These are phyloP conservation scores for Salix arbutifolia DNA, from an alignment of 345 rosid genomes.

Conservation along the genomic window DNA sequence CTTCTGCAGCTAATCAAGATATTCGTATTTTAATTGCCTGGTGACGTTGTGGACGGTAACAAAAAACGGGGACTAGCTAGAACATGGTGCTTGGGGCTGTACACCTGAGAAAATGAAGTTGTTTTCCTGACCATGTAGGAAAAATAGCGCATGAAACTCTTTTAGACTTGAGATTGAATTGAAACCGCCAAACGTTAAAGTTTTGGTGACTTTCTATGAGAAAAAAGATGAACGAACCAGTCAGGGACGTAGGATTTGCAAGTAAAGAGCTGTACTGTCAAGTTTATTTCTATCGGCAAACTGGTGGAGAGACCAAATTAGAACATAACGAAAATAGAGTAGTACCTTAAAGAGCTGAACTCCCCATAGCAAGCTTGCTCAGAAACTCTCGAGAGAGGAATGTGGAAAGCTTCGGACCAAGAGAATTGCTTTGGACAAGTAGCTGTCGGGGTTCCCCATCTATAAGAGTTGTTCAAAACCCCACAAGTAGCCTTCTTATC, in stretches of 20 bases:
- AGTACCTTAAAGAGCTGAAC: slow-evolving; percentile 42
- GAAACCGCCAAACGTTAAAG: background rate
- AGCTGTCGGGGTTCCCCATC: slow-evolving; percentile 60
- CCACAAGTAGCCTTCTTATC: slow-evolving; percentile 38
- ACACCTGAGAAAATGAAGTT: background rate
- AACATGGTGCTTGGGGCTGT: background rate
- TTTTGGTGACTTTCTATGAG: background rate
- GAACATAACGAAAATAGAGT: background rate
- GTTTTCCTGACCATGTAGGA: background rate
- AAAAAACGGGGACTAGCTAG: background rate
- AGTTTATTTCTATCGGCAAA: background rate
- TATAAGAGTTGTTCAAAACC: slow-evolving; percentile 47
- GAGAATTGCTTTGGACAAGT: slow-evolving; percentile 46
- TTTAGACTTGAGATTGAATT: background rate
- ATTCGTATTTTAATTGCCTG: background rate
- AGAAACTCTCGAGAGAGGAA: slow-evolving; percentile 48
- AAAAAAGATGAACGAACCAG: background rate
- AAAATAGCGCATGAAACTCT: background rate
- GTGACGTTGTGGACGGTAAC: background rate
- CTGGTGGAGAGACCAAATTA: background rate
- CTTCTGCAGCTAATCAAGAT: background rate
- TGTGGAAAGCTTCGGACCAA: slow-evolving; percentile 71
- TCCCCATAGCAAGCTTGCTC: slow-evolving; percentile 44
- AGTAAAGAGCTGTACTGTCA: background rate
- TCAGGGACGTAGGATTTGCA: background rate